Percentiles rank a stretch among this genome's conserved stretches.
Evolutionary conservation across 2,329 filamentous ascomycete species (phyloP).

Genomic region (Golovinomyces cichoracearum): DNA sequence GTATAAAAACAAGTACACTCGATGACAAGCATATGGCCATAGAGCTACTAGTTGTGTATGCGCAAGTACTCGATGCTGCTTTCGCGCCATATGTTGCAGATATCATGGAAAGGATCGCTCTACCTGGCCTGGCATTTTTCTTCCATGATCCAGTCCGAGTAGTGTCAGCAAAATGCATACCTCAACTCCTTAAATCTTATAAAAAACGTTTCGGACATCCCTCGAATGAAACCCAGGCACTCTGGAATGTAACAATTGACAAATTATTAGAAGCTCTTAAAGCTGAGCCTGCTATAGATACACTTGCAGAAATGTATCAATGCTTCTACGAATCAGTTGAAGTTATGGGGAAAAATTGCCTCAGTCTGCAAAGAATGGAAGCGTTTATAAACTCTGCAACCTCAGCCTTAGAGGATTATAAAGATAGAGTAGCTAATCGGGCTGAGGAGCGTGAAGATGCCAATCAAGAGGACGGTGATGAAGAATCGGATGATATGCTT

Average conservation of each 20-base stretch:
- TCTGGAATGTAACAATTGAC: slow-evolving; percentile 67
- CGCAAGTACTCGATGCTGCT: slow-evolving; percentile 72
- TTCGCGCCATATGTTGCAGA: slow-evolving; percentile 81
- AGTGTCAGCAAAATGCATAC: slow-evolving; percentile 81
- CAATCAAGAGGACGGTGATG: slow-evolving; percentile 68
- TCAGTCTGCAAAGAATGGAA: slow-evolving; percentile 54
- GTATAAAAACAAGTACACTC: slow-evolving; percentile 86
- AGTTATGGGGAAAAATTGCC: slow-evolving; percentile 63
- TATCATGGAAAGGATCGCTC: slow-evolving; percentile 87
- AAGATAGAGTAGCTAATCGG: slow-evolving; percentile 57
- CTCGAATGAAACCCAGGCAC: slow-evolving; percentile 50
- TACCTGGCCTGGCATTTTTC: slow-evolving; percentile 89
- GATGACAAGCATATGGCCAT: slow-evolving; percentile 99
- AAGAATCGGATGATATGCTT: slow-evolving; percentile 62
- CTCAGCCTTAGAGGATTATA: slow-evolving; percentile 77
- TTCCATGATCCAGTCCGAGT: slow-evolving; percentile 96
- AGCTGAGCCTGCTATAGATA: slow-evolving; percentile 86
- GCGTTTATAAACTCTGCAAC: slow-evolving; percentile 69
- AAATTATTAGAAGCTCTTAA: slow-evolving; percentile 83
- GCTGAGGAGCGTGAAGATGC: slow-evolving; percentile 50
- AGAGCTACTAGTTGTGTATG: slow-evolving; percentile 89
- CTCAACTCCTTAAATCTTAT: slow-evolving; percentile 75
- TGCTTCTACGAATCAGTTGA: slow-evolving; percentile 98
- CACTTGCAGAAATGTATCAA: slow-evolving; percentile 95
- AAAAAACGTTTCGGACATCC: slow-evolving; percentile 69